These are phyloP conservation scores for Taiozyma sp. DNA, from an alignment of 1,139 yeast genomes.

Conservation along the genomic window DNA sequence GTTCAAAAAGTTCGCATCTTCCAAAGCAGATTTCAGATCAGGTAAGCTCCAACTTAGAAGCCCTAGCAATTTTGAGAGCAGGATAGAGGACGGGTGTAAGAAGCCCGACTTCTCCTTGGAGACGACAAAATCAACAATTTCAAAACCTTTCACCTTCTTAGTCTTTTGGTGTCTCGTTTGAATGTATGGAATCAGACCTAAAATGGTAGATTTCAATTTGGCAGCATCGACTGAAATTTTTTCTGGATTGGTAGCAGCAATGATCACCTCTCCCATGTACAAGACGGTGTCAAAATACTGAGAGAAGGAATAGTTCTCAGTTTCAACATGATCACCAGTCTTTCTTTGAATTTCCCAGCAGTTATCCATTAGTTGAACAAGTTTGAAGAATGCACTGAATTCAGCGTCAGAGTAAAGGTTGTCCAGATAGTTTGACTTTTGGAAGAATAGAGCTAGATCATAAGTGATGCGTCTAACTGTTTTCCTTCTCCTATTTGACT, in stretches of 20 bases:
- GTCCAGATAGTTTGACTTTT: constrained; percentile 29
- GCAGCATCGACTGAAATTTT: not conserved
- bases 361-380: constrained; percentile 52
- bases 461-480: constrained; percentile 58
- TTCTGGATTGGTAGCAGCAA: constrained; percentile 8
- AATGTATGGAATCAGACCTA: constrained; percentile 1
- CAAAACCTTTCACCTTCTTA: constrained; percentile 1
- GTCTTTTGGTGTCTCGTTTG: not conserved
- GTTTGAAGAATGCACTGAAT: constrained; percentile 35
- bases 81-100: constrained; percentile 54
- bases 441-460: constrained; percentile 41
- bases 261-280: constrained; percentile 39
- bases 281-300: constrained; percentile 44
- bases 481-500: constrained; percentile 20
- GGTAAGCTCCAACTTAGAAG: constrained; percentile 18
- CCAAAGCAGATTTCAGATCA: constrained; percentile 6
- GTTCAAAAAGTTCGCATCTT: constrained; percentile 32
- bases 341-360: constrained; percentile 52
- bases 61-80: constrained; percentile 31
- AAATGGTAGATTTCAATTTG: not conserved
- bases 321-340: constrained; percentile 64
- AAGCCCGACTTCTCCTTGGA: constrained; percentile 49
- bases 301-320: constrained; percentile 47
- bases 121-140: constrained; percentile 33
- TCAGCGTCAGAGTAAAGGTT: constrained; percentile 29